Conservation (phyloP, 257 asterid genomes). For the Hygrophila difformis region DNA sequence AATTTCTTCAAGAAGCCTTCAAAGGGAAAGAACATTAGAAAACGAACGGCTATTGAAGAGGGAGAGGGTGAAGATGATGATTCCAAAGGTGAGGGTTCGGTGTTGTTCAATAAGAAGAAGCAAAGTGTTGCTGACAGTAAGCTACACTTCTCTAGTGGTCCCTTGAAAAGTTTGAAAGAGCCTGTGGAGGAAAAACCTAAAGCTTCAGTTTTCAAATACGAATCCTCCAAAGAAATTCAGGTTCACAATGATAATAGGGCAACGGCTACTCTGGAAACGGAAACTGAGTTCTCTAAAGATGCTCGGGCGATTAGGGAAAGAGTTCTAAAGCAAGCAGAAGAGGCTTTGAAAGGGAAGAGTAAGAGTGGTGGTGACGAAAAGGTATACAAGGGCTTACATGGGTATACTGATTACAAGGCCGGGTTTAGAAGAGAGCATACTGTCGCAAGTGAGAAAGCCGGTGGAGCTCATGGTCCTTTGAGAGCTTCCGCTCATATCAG, state of each 20-base stretch:
- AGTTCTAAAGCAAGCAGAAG: constrained; percentile 66
- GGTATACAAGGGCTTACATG: constrained; percentile 67
- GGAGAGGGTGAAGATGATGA: constrained; percentile 50
- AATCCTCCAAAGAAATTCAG: constrained; percentile 70
- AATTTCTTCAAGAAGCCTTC: constrained; percentile 76
- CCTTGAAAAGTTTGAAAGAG: constrained; percentile 31
- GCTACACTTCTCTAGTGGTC: constrained; percentile 56
- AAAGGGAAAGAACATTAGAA: constrained; percentile 70
- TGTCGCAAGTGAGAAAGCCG: constrained; percentile 84
- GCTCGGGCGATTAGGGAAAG: constrained; percentile 81
- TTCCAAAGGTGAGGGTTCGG: constrained; percentile 32
- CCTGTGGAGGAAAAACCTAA: constrained; percentile 30
- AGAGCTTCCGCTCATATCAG: constrained; percentile 92
- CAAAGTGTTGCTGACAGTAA: constrained; percentile 43
- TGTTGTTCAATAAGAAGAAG: constrained; percentile 50
- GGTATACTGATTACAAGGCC: constrained; percentile 86
- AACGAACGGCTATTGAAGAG: constrained; percentile 46
- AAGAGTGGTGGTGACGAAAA: constrained; percentile 48
- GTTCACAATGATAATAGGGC: constrained; percentile 77
- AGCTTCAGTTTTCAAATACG: constrained; percentile 48
- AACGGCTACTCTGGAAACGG: constrained; percentile 81
- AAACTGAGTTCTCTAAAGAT: constrained; percentile 80
- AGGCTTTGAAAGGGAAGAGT: constrained; percentile 55
- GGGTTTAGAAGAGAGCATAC: constrained; percentile 92
- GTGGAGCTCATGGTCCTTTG: constrained; percentile 89